Evolutionary conservation across 352 stramenopile genomes (phyloP).

Genomic region (Phytophthora sansomeana): DNA sequence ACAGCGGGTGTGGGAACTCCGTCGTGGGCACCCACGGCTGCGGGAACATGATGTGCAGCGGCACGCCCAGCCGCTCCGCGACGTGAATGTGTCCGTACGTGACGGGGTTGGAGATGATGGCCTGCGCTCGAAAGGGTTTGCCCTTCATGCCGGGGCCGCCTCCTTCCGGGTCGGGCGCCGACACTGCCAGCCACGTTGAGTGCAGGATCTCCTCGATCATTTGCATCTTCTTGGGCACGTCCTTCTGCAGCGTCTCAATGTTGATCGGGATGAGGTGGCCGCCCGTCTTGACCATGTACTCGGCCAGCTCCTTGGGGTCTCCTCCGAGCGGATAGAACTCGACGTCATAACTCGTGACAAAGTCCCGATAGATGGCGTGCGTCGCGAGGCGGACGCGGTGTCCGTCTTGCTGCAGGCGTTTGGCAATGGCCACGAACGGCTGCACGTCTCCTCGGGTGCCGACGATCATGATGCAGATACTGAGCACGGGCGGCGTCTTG

Average conservation of each 20-base stretch:
- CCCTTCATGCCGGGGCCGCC: constrained; percentile 41
- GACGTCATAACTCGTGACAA: constrained; percentile 70
- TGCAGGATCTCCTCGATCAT: constrained; percentile 91
- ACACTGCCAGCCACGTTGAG: constrained; percentile 88
- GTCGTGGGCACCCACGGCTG: constrained; percentile 89
- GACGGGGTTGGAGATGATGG: constrained; percentile 94
- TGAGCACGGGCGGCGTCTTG: constrained; percentile 30
- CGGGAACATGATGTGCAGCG: constrained; percentile 94
- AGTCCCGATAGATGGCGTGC: constrained; percentile 86
- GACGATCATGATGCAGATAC: constrained; percentile 85
- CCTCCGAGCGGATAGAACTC: constrained; percentile 82
- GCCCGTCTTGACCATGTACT: constrained; percentile 92
- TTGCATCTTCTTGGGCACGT: constrained; percentile 80
- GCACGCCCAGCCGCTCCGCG: constrained; percentile 90
- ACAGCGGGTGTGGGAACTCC: constrained; percentile 89
- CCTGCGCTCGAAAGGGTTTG: constrained; percentile 80
- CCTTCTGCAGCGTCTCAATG: constrained; percentile 57
- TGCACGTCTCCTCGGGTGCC: constrained; percentile 75
- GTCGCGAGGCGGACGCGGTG: constrained; percentile 93
- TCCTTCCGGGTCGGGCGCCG: constrained; percentile 72
- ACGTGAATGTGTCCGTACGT: constrained; percentile 93
- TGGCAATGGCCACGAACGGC: constrained; percentile 76
- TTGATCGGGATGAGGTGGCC: constrained; percentile 73
- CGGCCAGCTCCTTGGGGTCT: constrained; percentile 71
- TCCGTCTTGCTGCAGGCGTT: constrained; percentile 73